Evolutionary conservation across 1,284 basidiomycete species (phyloP).

Genomic region (Melampsora larici-populina): DNA sequence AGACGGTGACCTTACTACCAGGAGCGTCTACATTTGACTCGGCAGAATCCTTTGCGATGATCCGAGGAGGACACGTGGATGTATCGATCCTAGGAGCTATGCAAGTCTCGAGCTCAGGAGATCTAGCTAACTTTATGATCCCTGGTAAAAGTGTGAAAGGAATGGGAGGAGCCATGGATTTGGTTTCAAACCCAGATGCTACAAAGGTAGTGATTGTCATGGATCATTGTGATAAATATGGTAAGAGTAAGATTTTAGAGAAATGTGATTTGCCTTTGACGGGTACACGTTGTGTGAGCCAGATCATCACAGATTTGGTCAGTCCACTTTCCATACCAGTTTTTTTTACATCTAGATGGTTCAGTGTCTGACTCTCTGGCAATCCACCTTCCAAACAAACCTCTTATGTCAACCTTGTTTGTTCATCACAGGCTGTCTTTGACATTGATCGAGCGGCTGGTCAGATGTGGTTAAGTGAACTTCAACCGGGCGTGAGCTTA

Average conservation of each 20-base stretch:
- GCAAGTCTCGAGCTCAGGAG: conserved; percentile 87
- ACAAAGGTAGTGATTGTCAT: conserved; percentile 79
- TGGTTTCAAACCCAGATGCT: conserved; percentile 85
- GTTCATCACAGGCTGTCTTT: conserved; percentile 63
- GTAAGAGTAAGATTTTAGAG: conserved; percentile 78
- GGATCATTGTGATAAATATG: conserved; percentile 86
- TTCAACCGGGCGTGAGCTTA: conserved; percentile 75
- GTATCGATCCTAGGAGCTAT: conserved; percentile 88
- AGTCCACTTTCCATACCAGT: conserved; percentile 31
- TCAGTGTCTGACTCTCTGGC: neutral
- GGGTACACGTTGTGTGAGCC: conserved; percentile 76
- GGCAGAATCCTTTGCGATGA: conserved; percentile 89
- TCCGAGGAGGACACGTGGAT: conserved; percentile 87
- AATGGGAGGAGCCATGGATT: conserved; percentile 93
- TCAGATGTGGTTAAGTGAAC: conserved; percentile 71
- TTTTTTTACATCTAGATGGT: neutral
- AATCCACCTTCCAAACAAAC: neutral
- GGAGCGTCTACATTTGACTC: conserved; percentile 91
- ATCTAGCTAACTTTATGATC: conserved; percentile 98
- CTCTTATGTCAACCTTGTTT: neutral
- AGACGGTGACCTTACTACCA: conserved; percentile 56
- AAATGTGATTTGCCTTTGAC: conserved; percentile 81
- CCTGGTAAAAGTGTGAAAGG: conserved; percentile 69
- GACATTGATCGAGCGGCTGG: conserved; percentile 74
- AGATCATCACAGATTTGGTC: conserved; percentile 86